These are phyloP conservation scores for Verticillium isaacii DNA, from an alignment of 2,329 filamentous ascomycete species.

Conservation along the genomic window DNA sequence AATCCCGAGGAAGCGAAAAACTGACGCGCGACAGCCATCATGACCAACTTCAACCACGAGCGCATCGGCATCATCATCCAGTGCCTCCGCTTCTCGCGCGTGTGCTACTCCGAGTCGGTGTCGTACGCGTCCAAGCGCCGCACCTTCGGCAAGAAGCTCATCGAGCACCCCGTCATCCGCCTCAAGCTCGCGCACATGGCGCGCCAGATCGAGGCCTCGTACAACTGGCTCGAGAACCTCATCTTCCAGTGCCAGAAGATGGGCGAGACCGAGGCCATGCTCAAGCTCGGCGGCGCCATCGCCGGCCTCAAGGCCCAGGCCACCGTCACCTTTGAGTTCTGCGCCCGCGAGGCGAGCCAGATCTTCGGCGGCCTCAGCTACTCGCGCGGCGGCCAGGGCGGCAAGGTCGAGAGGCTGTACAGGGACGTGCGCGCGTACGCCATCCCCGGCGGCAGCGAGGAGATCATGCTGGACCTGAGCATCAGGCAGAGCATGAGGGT, in stretches of 20 bases:
- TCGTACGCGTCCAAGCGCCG: constrained; percentile 97
- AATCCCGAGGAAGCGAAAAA: not conserved
- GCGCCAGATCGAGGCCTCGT: constrained; percentile 93
- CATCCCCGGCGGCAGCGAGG: constrained; percentile 91
- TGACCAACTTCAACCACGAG: constrained; percentile 99
- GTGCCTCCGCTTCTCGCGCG: constrained; percentile 88
- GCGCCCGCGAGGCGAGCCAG: constrained; percentile 91
- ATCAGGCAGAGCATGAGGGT: constrained; percentile 88
- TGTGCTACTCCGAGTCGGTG: constrained; percentile 94
- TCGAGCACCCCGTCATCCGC: constrained; percentile 94
- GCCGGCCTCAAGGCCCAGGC: constrained; percentile 90
- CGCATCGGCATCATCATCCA: constrained; percentile 98
- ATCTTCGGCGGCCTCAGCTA: constrained; percentile 96
- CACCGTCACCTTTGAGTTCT: constrained; percentile 95
- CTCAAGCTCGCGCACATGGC: constrained; percentile 99
- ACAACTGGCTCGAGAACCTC: constrained; percentile 93
- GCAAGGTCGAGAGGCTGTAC: constrained; percentile 91
- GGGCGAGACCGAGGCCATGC: constrained; percentile 92
- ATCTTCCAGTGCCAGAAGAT: constrained; percentile 92
- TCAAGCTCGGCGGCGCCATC: constrained; percentile 91
- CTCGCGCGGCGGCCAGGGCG: constrained; percentile 88
- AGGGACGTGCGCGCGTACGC: constrained; percentile 94
- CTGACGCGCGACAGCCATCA: constrained; percentile 63
- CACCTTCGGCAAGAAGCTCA: constrained; percentile 94
- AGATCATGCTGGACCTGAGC: constrained; percentile 97